Evolutionary conservation across 495 filamentous ascomycete genomes (phyloP).

Genomic region (Penicillium pulvis): DNA sequence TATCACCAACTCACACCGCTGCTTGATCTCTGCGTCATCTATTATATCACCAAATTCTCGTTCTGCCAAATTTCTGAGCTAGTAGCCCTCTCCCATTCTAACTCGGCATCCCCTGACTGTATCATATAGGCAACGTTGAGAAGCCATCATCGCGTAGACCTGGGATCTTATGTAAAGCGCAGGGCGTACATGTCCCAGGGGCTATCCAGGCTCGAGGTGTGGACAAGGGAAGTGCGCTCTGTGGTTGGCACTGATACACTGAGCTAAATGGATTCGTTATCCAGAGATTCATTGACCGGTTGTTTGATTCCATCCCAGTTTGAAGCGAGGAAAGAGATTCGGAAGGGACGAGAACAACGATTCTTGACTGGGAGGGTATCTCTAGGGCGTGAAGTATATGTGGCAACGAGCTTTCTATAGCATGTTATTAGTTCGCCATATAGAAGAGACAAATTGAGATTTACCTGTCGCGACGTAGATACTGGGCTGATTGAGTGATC

Average conservation of each 20-base stretch:
- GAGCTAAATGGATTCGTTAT: background rate
- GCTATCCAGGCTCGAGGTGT: background rate
- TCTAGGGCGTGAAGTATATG: conserved; percentile 17
- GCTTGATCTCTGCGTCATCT: background rate
- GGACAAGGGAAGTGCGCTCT: background rate
- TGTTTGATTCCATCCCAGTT: background rate
- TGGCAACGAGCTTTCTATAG: conserved; percentile 22
- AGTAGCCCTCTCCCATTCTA: background rate
- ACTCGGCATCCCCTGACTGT: background rate
- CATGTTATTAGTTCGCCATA: background rate
- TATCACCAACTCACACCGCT: background rate
- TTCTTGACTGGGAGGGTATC: background rate
- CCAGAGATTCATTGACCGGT: too few relatives aligned
- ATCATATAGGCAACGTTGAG: background rate
- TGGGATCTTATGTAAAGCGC: background rate
- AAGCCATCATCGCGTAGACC: background rate
- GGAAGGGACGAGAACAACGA: conserved; percentile 1
- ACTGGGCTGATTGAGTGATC: conserved; percentile 13
- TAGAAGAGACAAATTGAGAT: background rate
- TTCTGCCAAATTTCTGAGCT: background rate
- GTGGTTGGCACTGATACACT: background rate
- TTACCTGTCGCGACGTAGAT: conserved; percentile 28
- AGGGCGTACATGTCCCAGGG: background rate
- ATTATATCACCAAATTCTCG: background rate
- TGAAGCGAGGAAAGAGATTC: background rate